Evolutionary conservation across 2,329 filamentous ascomycete species (phyloP), one percentile per base, ranked within the genome.

Genomic region (Fonsecaea pugnacius): DNA sequence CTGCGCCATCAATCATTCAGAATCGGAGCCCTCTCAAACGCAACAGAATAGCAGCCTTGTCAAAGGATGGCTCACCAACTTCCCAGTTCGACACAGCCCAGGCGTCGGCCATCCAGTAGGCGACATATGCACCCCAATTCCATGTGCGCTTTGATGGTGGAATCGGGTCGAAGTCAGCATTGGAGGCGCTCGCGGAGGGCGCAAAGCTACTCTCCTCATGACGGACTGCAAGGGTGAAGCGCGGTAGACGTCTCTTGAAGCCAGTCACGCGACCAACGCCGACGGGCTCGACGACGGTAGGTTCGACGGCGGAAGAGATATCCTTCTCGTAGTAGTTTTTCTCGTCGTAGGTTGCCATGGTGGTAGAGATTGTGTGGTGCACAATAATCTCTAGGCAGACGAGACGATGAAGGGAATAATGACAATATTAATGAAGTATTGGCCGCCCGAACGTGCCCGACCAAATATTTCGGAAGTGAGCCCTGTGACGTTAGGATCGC

Each of bases 21-120:
- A 36, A 57, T 32, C 8, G 36, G 18, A n/a, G 18, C 52, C 63
- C 58, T 64, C 30, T 53, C 10, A 18, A 16, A 32, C 27, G 32
- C 33, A 53, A 55, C 30, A 52, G 35, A 56, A 6, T 12, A 33
- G 30, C 52, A 33, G 30, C 52, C 58, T 14, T 9, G 36, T 62
- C 43, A 32, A 30, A 46, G 51, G 24, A n/a, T 10, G 32, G 57
- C 65, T 64, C 35, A 65, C 67, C 67, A 32, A 69, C 66, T 66
- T 69, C 67, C 68, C 68, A 70, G 40, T 67, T 69, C 2, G 62
- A 64, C 21, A 69, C 68, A 8, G 66, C 66, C 67, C 67, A 69
- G 27, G 67, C 67, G 36, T 77, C 75, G 48, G 77, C 77, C 68
- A 80, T 79, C 79, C 79, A 80, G 64, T 80, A 80, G 5, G 73